Evolutionary conservation across 495 filamentous ascomycete species (phyloP), one percentile per base, ranked within the genome.

Genomic region (Mycothermus thermophilus): DNA sequence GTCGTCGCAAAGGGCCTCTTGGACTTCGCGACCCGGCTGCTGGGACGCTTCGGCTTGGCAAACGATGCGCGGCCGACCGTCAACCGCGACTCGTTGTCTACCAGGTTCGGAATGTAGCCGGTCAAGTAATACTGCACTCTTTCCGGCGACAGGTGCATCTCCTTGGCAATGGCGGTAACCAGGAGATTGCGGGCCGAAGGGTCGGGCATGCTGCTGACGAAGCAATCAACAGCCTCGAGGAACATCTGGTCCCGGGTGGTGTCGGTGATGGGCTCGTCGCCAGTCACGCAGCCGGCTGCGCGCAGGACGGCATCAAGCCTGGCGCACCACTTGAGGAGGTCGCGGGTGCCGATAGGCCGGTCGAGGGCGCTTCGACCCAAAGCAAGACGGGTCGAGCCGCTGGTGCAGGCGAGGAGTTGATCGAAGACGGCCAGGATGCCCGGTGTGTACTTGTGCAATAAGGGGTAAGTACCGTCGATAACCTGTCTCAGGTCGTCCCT

Each of bases 291-390:
- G 27, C 76, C 71, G 5, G 72, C 63, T 12, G 64, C 57, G 43
- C 63, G 40, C 19, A 82, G 55, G 37, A 77, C 60, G 44, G 60
- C 55, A 35, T 82, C 62, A 20, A 93, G 60, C 30, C 92, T 73
- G 21, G 68, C 67, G 53, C 84, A 93, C 72, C 92, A 87, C 51
- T 93, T 93, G 43, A 96, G 64, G 13, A 99, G 60, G 54, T 95
- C 88, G 38, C 83, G 69, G 16, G 85, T 77, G 10, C 76, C 83
- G 14, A 75, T 58, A 2, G 71, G 64, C 27, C 79, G 71, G 11
- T 73, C 66, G 11, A 72, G 52, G 17, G 63, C 64, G 2, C 61
- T 65, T 33, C 72, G 68, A 30, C 64, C 74, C 40, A 65, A 55
- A n/a, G 64, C 59, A 2, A 68, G 59, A 37, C 74, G 67, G 14